Evolutionary conservation across 148 eudicot species (phyloP).

Genomic region (Rhododendron simsii): DNA sequence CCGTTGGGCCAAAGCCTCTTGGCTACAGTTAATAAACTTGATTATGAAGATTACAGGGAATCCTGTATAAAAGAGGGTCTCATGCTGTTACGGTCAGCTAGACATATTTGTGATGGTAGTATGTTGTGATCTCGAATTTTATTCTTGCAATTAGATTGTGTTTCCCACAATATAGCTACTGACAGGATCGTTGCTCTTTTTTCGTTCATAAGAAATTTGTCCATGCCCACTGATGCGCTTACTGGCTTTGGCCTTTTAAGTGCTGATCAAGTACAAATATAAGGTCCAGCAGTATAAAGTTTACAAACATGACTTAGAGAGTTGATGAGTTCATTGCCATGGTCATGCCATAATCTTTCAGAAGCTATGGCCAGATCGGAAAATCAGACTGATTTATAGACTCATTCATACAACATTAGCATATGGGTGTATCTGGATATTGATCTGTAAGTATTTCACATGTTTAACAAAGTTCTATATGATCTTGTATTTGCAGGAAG

Average conservation of each 20-base stretch:
- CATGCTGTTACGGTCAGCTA: neutral
- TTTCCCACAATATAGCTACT: neutral
- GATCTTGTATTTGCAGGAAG: conserved; percentile 41
- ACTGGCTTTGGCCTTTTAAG: neutral
- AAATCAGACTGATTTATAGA: neutral
- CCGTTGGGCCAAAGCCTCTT: no score
- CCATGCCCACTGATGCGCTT: neutral
- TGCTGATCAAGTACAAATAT: neutral
- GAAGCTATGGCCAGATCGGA: neutral
- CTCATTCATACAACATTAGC: neutral
- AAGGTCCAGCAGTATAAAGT: neutral
- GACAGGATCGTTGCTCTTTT: neutral
- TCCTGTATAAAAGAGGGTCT: neutral
- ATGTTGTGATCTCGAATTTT: neutral
- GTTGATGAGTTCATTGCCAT: neutral
- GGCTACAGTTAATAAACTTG: neutral
- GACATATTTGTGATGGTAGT: neutral
- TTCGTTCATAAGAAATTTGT: neutral
- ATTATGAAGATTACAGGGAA: neutral
- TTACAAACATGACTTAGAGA: neutral
- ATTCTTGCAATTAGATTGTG: neutral
- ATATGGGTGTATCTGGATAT: neutral
- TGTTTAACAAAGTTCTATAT: neutral
- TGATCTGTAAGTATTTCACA: neutral
- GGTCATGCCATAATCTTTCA: neutral